Evolutionary conservation across 805 yeast species (phyloP).

Genomic region (Ogataea parapolymorpha): DNA sequence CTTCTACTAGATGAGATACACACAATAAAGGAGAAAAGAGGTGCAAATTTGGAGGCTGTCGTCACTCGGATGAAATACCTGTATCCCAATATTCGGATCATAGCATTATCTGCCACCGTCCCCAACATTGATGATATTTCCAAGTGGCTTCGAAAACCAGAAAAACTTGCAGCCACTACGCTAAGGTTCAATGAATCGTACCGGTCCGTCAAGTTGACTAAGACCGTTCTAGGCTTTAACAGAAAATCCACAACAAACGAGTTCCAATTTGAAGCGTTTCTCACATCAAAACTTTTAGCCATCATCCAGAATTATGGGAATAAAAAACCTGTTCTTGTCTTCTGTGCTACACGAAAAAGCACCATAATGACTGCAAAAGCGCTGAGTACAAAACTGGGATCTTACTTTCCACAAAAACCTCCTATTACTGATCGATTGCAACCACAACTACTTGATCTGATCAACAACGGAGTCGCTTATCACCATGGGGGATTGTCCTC

Average conservation of each 20-base stretch:
- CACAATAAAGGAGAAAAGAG: conserved; percentile 42
- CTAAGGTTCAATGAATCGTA: conserved; percentile 45
- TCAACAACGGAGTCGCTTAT: conserved; percentile 42
- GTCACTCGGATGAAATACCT: conserved; percentile 45
- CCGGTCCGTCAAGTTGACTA: conserved; percentile 42
- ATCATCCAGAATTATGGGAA: conserved; percentile 38
- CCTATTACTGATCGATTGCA: conserved; percentile 4
- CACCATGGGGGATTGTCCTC: conserved; percentile 58
- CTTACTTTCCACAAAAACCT: background rate
- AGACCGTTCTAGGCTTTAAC: conserved; percentile 42
- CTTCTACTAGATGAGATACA: conserved; percentile 49
- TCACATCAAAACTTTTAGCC: conserved; percentile 41
- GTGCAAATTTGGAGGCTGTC: conserved; percentile 47
- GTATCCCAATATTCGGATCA: conserved; percentile 36
- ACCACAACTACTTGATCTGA: conserved; percentile 25
- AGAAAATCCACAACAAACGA: conserved; percentile 34
- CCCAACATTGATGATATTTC: conserved; percentile 50
- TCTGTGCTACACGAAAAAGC: conserved; percentile 53
- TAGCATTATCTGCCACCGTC: conserved; percentile 52
- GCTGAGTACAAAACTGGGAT: conserved; percentile 16
- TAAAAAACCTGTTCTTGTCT: conserved; percentile 44
- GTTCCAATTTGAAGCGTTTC: conserved; percentile 44
- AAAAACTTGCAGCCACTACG: conserved; percentile 31
- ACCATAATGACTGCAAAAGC: conserved; percentile 45
- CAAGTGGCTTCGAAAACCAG: conserved; percentile 35